Evolutionary conservation across 805 yeast genomes (phyloP), one percentile per base, ranked within the genome.

Genomic region (Wickerhamomyces ciferrii): DNA sequence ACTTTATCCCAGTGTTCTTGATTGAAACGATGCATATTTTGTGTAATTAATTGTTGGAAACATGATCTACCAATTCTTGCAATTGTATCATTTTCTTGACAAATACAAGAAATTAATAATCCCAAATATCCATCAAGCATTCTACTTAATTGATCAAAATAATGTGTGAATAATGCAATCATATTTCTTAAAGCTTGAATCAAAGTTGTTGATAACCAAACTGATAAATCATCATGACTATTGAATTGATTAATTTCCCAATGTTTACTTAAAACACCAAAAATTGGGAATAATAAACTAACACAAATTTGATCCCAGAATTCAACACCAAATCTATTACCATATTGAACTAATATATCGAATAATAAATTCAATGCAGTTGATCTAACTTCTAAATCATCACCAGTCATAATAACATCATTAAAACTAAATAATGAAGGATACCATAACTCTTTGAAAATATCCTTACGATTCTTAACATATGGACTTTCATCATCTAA

Each of bases 21-120:
- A 19, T 66, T 62, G 59, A 94, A 88, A 56, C 79, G 81, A 9
- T 65, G 55, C 53, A 83, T 78, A 60, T 94, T 95, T 52, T 85
- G 85, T n/a, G 83, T 67, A 47, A 94, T 75, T 50, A 94, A 71
- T 53, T 83, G 86, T 54, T 86, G 84, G 48, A 94, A 73, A 62
- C 99, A 91, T 9, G 92, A 80, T 58, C 95, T 78, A 31, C 99
- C 99, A 53, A 92, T 92, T 56, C 96, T 76, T 0, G 97, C 95
- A 56, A 95, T 90, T 0, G 98, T 91, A 59, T 94, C 99, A 62
- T 94, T 92, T 56, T 91, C 97, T 65, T 94, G 99, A 56, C 96
- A 89, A 43, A 94, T 88, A 66, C 99, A 94, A 6, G 92, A 83
- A 2, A 83, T 81, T 47, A 94, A 67, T 43, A 95, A 72, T 18